Base-by-base conservation (phyloP, 1,284 basidiomycete species). In the Cryptococcus depauperatus region DNA sequence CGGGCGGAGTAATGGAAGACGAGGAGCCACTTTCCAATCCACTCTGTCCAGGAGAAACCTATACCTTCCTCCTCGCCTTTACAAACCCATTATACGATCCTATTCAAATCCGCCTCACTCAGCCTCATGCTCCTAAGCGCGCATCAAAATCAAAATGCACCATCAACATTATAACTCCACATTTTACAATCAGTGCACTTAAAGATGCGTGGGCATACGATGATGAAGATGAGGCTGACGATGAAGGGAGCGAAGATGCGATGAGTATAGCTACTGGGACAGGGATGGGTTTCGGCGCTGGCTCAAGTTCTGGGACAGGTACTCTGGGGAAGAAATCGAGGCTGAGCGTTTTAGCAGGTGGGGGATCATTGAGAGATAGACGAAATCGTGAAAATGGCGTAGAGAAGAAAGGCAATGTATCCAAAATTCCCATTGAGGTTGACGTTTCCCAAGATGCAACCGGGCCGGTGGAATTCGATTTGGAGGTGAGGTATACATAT, bases 151-250 rank as follows among this genome's bases (percentile, higher is more conserved):
- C 52, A 3, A 58, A 56, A 26, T 50, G 53, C 30, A 52, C 56
- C 5, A 39, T 92, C 5, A 81, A 82, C 16, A 72, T 93, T 2
- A 85, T 86, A 0, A 80, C 80, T 7, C 73, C 79, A 0, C 73
- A 82, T 10, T 91, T 95, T 62, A 77, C 84, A 1, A 80, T 95
- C 32, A 82, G 84, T 13, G 84, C 90, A 1, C 88, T 85, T 59
- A 88, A 88, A 25, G 91, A 95, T 64, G 87, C 86, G 32, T 93
- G 88, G 90, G 90, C 92, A 66, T 93, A 91, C 54, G 90, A 93
- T 26, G 72, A 80, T 43, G 83, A 85, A 34, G 84, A 84, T 23
- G 84, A 83, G 27, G 84, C 85, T 32, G 84, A 85, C 77, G 83
- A 84, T 55, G 58, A 38, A 46, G 48, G 54, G 23, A 52, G 54